phyloP scores from a whole-genome alignment of 73 alveolate genomes.

The Paramecium caudatum region DNA sequence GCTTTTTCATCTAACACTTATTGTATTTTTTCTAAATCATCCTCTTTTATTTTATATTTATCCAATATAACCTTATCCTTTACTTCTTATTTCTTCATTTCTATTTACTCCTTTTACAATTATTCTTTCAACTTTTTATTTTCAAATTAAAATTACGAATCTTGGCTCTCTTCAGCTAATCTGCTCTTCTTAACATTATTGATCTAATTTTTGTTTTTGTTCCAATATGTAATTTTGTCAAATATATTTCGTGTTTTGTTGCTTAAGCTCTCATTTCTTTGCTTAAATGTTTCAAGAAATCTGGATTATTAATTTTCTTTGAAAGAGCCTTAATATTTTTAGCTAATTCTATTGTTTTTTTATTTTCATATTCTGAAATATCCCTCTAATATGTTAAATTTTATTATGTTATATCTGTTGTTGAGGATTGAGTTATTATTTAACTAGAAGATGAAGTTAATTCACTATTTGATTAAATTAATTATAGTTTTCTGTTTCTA shows the following conservation, averaged over 20 bases:
- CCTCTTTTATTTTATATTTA: not conserved
- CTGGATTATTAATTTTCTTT: conserved; percentile 26
- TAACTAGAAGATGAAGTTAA: not conserved
- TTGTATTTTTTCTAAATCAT: not conserved
- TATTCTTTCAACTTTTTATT: not conserved
- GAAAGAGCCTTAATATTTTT: not conserved
- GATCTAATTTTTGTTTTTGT: conserved; percentile 25
- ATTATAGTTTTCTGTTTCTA: not conserved
- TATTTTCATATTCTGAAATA: conserved; percentile 35
- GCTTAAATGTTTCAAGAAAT: not conserved
- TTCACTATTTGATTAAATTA: not conserved
- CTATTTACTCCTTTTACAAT: conserved; percentile 3
- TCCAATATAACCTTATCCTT: conserved; percentile 33
- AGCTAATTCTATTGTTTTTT: not conserved
- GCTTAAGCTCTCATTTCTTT: not conserved
- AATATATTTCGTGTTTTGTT: not conserved
- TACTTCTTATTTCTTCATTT: conserved; percentile 60
- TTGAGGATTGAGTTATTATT: not conserved
- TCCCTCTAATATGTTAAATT: conserved; percentile 21
- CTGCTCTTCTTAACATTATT: conserved; percentile 3
- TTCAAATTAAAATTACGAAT: conserved; percentile 50
- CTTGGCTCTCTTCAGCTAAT: not conserved
- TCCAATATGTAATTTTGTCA: conserved; percentile 37
- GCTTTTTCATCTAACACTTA: conserved; percentile 34
- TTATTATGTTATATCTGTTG: not conserved